Conservation (phyloP, 805 yeast genomes). For the Kuraishia hungarica region DNA sequence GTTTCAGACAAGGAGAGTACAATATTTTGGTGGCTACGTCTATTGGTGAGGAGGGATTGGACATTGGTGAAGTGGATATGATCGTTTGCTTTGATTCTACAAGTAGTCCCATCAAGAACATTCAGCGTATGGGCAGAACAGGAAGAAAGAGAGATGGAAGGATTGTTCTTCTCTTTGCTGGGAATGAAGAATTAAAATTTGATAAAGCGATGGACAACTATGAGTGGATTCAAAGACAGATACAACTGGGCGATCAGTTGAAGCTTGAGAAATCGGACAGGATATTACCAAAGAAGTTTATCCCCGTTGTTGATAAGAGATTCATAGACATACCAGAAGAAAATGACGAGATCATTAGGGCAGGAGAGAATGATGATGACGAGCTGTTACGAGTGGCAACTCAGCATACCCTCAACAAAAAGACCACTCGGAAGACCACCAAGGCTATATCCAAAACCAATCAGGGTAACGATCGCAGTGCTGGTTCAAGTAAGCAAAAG, state of each 20-base stretch:
- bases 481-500: neutral
- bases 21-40: conserved; percentile 92
- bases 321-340: conserved; percentile 65
- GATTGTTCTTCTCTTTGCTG: conserved; percentile 65
- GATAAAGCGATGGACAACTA: conserved; percentile 83
- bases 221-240: conserved; percentile 63
- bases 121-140: conserved; percentile 97
- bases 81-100: conserved; percentile 92
- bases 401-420: conserved; percentile 44
- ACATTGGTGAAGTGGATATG: conserved; percentile 95
- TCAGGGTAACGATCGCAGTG: neutral
- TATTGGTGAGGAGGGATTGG: conserved; percentile 97
- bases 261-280: conserved; percentile 45
- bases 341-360: conserved; percentile 41
- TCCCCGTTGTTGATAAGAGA: conserved; percentile 50
- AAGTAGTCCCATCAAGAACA: conserved; percentile 83
- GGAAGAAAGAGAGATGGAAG: conserved; percentile 92
- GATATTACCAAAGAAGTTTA: conserved; percentile 51
- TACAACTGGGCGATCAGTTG: conserved; percentile 38
- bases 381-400: conserved; percentile 64
- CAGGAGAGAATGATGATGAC: conserved; percentile 48
- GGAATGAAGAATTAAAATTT: conserved; percentile 70
- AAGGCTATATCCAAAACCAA: conserved; percentile 2
- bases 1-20: conserved; percentile 63
- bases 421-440: conserved; percentile 11